These are phyloP conservation scores for Pythium plurisporium DNA, from an alignment of 352 stramenopile genomes.

Conservation along the genomic window DNA sequence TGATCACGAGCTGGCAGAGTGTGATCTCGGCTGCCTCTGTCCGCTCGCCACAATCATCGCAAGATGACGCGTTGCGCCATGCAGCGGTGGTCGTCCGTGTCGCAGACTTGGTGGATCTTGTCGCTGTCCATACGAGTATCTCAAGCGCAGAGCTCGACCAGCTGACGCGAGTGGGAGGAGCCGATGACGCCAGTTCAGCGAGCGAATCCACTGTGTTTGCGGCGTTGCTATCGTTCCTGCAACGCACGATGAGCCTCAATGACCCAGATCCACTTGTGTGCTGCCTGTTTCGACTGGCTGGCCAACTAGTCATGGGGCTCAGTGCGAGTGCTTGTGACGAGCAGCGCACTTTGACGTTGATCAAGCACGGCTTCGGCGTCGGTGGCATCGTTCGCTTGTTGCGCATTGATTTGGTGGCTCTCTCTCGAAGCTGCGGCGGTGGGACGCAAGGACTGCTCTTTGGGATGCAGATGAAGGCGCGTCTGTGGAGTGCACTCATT, in stretches of 20 bases:
- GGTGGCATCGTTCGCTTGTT: not conserved
- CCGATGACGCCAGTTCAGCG: not conserved
- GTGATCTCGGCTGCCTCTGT: not conserved
- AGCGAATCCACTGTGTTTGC: not conserved
- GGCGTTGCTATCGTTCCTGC: not conserved
- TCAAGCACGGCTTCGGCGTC: not conserved
- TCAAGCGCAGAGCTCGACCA: not conserved
- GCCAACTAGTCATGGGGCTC: not conserved
- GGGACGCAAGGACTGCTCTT: not conserved
- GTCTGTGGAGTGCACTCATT: slow-evolving; percentile 17
- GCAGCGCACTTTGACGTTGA: not conserved
- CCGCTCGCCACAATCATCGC: not conserved
- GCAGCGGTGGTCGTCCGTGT: not conserved
- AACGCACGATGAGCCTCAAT: not conserved
- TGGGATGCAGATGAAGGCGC: not conserved
- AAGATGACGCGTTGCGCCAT: not conserved
- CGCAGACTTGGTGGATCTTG: not conserved
- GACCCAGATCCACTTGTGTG: not conserved
- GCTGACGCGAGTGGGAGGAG: not conserved
- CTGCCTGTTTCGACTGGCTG: not conserved
- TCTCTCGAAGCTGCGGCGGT: not conserved
- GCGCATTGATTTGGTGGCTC: not conserved
- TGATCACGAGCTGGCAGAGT: not conserved
- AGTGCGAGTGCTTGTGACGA: not conserved
- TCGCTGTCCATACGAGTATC: not conserved